Evolutionary conservation across 371 early-diverging fungal species (phyloP).

Genomic region (Actinomortierella wolfii): DNA sequence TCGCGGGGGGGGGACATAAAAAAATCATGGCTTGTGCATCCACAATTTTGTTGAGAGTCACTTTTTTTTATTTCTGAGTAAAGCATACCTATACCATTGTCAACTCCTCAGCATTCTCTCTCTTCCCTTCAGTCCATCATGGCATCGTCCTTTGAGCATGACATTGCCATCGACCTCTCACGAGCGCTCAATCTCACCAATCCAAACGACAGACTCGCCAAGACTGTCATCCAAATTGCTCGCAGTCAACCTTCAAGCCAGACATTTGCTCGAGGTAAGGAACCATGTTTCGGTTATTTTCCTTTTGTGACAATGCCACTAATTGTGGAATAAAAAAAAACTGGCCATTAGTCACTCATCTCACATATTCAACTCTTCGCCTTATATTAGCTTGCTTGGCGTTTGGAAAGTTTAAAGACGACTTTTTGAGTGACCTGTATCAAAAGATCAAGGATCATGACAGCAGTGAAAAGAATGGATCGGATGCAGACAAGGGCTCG

Average conservation of each 20-base stretch:
- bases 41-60: neutral
- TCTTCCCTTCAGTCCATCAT: neutral
- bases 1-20: neutral
- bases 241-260: constrained; percentile 41
- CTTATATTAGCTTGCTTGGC: constrained; percentile 54
- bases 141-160: constrained; percentile 49
- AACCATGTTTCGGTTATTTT: too few relatives aligned
- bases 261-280: too few relatives aligned
- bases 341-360: neutral
- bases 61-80: neutral
- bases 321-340: too few relatives aligned
- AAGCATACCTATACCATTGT: too few relatives aligned
- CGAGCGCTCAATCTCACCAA: constrained; percentile 62
- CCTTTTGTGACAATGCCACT: too few relatives aligned
- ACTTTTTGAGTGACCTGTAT: constrained; percentile 57
- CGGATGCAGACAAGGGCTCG: neutral
- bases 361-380: neutral
- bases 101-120: neutral
- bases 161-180: constrained; percentile 64
- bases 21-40: neutral
- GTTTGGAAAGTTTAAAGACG: constrained; percentile 62
- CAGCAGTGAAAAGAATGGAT: constrained; percentile 6
- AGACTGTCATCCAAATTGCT: constrained; percentile 64
- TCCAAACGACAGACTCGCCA: constrained; percentile 62
- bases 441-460: constrained; percentile 46